Base-by-base conservation (phyloP, 768 basidiomycete species). In the Suillus placidus region DNA sequence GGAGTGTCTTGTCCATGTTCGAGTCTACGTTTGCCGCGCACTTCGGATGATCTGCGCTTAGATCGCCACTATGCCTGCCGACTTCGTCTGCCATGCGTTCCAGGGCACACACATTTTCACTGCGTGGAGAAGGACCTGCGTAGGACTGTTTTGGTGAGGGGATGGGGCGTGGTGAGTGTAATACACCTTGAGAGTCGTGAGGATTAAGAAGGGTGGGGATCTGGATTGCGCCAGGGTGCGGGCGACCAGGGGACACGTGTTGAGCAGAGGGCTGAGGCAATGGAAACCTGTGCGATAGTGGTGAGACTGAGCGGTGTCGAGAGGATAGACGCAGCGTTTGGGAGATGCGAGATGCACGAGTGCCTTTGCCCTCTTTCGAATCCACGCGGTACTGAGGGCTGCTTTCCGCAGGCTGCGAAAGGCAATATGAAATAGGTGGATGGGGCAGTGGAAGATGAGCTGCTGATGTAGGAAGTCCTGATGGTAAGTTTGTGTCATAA, bases 31-130 rank as follows among this genome's bases (percentile, higher is more conserved):
- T 64, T 45, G 66, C 71, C 71, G 70, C 66, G 74, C 68, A 69
- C 66, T 70, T 52, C 3, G 67, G 68, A 16, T 70, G 62, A 68
- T 73, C 70, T 60, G 63, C 66, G 55, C 74, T 76, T 62, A 77
- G 69, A 67, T 80, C 71, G 26, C 64, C 56, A 9, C 67, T 69
- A 26, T 69, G 68, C 61, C 67, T 71, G 20, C 72, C 82, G 0
- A 85, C 87, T 64, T 84, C 84, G 38, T 86, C 88, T 0, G 89
- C 92, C 81, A 94, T 87, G 74, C 84, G 82, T 77, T 94, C 93
- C 61, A 94, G 80, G 66, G 83, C 80, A 65, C 86, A 85, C 8
- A 94, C 90, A n/a, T 86, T 73, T 5, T 67, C 57, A n/a, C 71
- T 76, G 57, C 68, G 77, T n/a, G 76, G 73, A 16, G 68, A 40